Conservation (phyloP, 1,284 basidiomycete genomes). For the Leccinum fallax region DNA sequence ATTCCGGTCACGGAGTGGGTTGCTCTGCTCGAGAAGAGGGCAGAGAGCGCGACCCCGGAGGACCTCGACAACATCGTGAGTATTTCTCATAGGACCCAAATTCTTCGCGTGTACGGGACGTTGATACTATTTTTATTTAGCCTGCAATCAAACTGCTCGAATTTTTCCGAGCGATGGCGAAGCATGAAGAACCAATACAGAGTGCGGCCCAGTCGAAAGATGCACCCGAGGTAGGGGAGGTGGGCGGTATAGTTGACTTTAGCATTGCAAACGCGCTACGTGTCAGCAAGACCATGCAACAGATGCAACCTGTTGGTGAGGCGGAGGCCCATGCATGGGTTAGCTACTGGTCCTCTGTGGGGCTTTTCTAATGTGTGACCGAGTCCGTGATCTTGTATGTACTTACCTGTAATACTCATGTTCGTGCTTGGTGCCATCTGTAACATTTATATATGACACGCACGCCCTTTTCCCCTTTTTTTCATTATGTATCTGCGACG, state of each 20-base stretch:
- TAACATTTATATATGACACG: not conserved
- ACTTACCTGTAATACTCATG: too few relatives aligned
- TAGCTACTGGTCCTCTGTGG: constrained; percentile 18
- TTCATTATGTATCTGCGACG: too few relatives aligned
- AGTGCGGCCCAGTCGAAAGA: not conserved
- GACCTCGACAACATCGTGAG: constrained; percentile 20
- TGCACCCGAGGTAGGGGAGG: constrained; percentile 9
- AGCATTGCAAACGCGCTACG: constrained; percentile 9
- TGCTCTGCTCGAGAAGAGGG: constrained; percentile 15
- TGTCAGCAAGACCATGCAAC: constrained; percentile 14
- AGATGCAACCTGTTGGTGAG: constrained; percentile 17
- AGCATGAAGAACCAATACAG: constrained; percentile 1
- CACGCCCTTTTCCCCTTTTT: too few relatives aligned
- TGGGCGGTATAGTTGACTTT: constrained; percentile 10
- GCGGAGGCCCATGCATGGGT: constrained; percentile 23
- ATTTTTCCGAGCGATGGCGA: constrained; percentile 15
- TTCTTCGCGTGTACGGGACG: not conserved
- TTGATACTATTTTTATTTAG: constrained; percentile 9
- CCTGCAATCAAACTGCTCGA: constrained; percentile 31
- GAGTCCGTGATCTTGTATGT: not conserved
- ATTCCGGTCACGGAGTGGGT: constrained; percentile 25
- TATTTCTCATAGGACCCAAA: not conserved
- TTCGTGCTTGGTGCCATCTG: too few relatives aligned
- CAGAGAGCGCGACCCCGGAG: constrained; percentile 9
- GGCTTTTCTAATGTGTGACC: constrained; percentile 14